Base-by-base conservation (phyloP, 306 rosid species). In the Calophaca sinica region DNA sequence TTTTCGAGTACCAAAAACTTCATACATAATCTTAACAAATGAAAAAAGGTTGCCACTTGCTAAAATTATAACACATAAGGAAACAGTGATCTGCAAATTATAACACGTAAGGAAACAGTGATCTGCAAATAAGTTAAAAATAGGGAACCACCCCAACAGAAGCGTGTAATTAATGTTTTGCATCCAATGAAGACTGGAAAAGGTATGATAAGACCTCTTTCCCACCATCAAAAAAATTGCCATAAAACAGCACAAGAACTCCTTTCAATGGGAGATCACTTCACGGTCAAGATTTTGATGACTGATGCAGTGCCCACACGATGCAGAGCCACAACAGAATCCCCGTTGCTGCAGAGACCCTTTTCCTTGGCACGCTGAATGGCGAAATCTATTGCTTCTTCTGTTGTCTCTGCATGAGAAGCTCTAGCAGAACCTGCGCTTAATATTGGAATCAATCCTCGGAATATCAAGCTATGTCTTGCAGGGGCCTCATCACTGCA, bases 401-500 rank as follows among this genome's bases (percentile, higher is more conserved):
- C 99, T 0, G 96, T 94, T 12, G 99, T 94, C 82, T 94, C 99
- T 0, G 86, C 94, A 80, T 83, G 73, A 75, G 99, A 94, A 68
- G 99, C 92, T 85, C 96, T 88, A 46, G 97, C 90, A 53, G 99
- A 94, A 65, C 89, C 96, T 11, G 93, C 93, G 26, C 99, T 90
- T 64, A 94, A 69, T 68, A 94, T 72, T 0, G 99, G 99, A 81
- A 94, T 83, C 89, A 94, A 75, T 29, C 99, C 99, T n/a, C 99
- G 96, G 80, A 94, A 88, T 39, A 94, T 94, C 61, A 94, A 86
- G 86, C 99, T 94, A 58, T 94, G 99, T 88, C 99, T 91, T 10
- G 97, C 99, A 53, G 99, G 99, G 50, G 97, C 68, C 85, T 94
- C 99, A 67, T 94, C 97, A 45, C 99, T 94, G 90, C 97, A 92